These are phyloP conservation scores for Penicillium steckii DNA, from an alignment of 495 filamentous ascomycete genomes.

Conservation along the genomic window DNA sequence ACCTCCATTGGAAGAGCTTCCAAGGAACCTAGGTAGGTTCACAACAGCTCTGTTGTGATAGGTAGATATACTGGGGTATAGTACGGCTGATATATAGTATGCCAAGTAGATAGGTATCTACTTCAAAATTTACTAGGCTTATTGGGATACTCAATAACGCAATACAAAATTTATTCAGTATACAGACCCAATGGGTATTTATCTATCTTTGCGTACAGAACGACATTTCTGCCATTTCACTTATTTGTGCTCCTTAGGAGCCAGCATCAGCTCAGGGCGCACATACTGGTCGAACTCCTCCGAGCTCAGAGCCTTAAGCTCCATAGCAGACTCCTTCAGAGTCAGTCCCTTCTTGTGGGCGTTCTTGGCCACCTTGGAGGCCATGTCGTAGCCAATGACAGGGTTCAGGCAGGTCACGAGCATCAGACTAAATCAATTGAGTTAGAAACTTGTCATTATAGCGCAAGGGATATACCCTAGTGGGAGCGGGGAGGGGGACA, in stretches of 20 bases:
- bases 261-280: constrained; percentile 94
- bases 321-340: constrained; percentile 89
- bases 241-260: constrained; percentile 64
- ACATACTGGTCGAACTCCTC: constrained; percentile 92
- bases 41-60: no score
- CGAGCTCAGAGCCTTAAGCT: constrained; percentile 84
- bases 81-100: no score
- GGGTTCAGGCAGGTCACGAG: constrained; percentile 98
- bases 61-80: no score
- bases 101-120: no score
- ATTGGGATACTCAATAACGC: no score
- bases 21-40: no score
- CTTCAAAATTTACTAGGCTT: no score
- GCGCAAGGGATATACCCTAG: neutral
- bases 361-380: constrained; percentile 97
- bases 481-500: constrained; percentile 11
- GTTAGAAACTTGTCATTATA: constrained; percentile 20
- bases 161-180: constrained; percentile 16
- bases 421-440: constrained; percentile 69
- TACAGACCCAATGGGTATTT: constrained; percentile 23
- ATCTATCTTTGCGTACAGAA: constrained; percentile 20
- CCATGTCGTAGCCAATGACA: constrained; percentile 98
- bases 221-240: constrained; percentile 12
- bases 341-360: constrained; percentile 97
- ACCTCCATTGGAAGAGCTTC: no score